phyloP scores from a whole-genome alignment of 306 rosid species.

The Cicer pinnatifidum region DNA sequence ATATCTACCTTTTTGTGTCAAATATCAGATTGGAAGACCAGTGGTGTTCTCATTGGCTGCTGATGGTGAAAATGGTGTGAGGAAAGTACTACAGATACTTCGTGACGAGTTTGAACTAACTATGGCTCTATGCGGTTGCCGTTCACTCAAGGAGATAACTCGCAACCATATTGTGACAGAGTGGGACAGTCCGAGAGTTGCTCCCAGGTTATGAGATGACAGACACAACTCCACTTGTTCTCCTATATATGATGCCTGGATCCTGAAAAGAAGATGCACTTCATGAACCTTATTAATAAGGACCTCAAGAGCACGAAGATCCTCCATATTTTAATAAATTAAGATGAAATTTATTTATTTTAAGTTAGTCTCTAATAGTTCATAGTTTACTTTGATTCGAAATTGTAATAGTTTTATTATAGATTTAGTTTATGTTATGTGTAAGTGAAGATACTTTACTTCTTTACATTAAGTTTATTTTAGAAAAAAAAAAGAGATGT shows the following conservation, averaged over 20 bases:
- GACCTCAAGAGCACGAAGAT: too few species aligned
- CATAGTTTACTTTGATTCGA: too few species aligned
- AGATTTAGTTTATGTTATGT: too few species aligned
- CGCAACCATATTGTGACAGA: constrained; percentile 76
- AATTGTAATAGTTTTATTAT: too few species aligned
- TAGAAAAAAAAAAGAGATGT: too few species aligned
- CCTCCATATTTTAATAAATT: too few species aligned
- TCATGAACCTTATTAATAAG: constrained; percentile 11
- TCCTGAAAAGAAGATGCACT: neutral
- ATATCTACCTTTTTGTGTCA: neutral
- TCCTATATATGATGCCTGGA: neutral
- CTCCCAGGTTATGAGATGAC: constrained; percentile 48
- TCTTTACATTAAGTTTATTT: too few species aligned
- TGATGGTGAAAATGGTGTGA: constrained; percentile 91
- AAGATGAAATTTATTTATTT: too few species aligned
- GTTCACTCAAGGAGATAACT: constrained; percentile 84
- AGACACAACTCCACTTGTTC: constrained; percentile 1
- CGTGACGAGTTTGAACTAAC: constrained; percentile 84
- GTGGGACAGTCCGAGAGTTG: constrained; percentile 70
- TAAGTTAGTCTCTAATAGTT: too few species aligned
- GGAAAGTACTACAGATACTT: constrained; percentile 81
- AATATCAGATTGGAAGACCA: constrained; percentile 88
- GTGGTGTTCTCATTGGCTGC: constrained; percentile 88
- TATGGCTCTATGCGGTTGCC: constrained; percentile 90
- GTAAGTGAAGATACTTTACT: too few species aligned